Percentiles rank a stretch among this genome's conserved stretches.
These are phyloP conservation scores for Skeletonema menzelii DNA, from an alignment of 108 stramenopile species.

Conservation along the genomic window DNA sequence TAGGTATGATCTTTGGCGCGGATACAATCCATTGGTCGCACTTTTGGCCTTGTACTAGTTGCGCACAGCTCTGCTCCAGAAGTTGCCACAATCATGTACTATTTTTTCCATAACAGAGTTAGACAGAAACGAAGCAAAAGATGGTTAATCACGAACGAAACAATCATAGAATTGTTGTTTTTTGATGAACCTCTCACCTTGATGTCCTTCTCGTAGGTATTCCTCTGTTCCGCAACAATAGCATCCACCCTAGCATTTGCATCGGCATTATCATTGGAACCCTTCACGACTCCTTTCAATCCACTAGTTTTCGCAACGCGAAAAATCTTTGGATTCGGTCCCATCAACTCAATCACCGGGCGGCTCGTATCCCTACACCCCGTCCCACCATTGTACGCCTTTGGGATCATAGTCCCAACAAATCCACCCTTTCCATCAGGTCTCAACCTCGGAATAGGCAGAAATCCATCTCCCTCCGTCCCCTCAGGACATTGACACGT, in stretches of 20 bases:
- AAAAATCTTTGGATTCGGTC: conserved; percentile 86
- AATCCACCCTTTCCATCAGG: conserved; percentile 29
- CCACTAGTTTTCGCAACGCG: conserved; percentile 65
- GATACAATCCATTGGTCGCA: conserved; percentile 66
- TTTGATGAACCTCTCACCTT: conserved; percentile 38
- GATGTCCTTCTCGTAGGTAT: conserved; percentile 66
- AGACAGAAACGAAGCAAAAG: background rate
- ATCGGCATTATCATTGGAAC: conserved; percentile 8
- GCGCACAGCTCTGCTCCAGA: conserved; percentile 88
- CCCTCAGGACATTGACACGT: conserved; percentile 83
- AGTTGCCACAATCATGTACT: conserved; percentile 66
- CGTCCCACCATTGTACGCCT: conserved; percentile 82
- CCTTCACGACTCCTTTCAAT: conserved; percentile 59
- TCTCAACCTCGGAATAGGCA: conserved; percentile 33
- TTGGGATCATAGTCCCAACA: conserved; percentile 43
- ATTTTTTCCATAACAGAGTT: background rate
- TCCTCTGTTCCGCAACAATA: conserved; percentile 48
- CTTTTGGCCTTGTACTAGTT: conserved; percentile 50
- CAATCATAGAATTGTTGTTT: background rate
- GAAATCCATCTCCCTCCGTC: conserved; percentile 89
- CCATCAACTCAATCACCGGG: conserved; percentile 74
- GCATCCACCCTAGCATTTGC: conserved; percentile 33
- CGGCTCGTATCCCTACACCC: conserved; percentile 84
- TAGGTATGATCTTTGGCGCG: conserved; percentile 76
- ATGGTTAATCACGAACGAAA: background rate